These are phyloP conservation scores for Sinapis alba DNA, from an alignment of 441 rosid species.

Conservation along the genomic window DNA sequence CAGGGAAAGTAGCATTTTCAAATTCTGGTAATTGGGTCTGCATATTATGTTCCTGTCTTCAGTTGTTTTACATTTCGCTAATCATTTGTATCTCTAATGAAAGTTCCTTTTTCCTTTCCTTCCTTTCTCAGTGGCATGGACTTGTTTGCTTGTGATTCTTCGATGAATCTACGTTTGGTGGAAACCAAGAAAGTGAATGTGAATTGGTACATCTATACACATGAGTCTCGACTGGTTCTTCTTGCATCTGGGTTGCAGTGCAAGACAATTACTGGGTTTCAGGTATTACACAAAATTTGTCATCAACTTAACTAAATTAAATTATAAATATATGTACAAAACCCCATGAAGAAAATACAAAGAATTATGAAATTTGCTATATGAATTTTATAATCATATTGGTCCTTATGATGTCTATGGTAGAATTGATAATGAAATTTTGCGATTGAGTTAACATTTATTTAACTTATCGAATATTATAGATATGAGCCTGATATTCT, in stretches of 20 bases:
- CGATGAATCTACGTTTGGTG: constrained; percentile 71
- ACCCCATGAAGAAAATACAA: constrained; percentile 7
- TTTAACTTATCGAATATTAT: not conserved
- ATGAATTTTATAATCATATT: not conserved
- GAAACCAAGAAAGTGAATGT: constrained; percentile 76
- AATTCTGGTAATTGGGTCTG: too few species aligned
- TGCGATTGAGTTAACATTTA: constrained; percentile 8
- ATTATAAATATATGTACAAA: not conserved
- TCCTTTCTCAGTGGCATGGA: constrained; percentile 81
- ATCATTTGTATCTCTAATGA: constrained; percentile 34
- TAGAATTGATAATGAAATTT: constrained; percentile 5
- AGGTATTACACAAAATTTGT: constrained; percentile 47
- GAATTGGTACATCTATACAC: constrained; percentile 89
- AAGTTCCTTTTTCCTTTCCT: constrained; percentile 7
- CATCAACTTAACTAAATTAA: not conserved
- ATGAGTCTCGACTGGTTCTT: constrained; percentile 94
- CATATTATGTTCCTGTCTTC: constrained; percentile 15
- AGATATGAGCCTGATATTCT: constrained; percentile 26
- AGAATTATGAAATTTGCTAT: not conserved
- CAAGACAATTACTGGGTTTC: constrained; percentile 86
- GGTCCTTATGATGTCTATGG: constrained; percentile 8
- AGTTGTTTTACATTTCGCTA: not conserved
- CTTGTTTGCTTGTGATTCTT: constrained; percentile 67
- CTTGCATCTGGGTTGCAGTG: constrained; percentile 99
- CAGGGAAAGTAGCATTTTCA: constrained; percentile 14